These are phyloP conservation scores for Boletus sp. DNA, from an alignment of 768 basidiomycete species.

Conservation along the genomic window DNA sequence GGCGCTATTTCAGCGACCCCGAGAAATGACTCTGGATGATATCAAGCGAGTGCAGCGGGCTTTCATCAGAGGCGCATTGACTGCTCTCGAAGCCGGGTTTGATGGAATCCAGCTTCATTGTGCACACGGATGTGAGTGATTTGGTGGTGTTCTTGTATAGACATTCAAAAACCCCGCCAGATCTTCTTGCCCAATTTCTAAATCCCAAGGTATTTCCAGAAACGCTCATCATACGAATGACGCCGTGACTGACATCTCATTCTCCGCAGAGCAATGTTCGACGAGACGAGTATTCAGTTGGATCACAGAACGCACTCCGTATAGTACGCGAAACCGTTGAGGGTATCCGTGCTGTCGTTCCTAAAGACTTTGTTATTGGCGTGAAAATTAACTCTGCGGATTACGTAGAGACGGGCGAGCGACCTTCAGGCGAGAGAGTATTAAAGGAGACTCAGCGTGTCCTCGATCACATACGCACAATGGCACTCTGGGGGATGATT, in stretches of 20 bases:
- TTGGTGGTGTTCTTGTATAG: background rate
- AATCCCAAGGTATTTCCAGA: conserved; percentile 56
- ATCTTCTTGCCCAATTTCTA: conserved; percentile 77
- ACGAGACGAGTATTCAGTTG: conserved; percentile 56
- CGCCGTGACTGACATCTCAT: conserved; percentile 7
- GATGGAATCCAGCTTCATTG: conserved; percentile 86
- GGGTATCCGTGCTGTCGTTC: conserved; percentile 53
- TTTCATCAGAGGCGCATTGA: conserved; percentile 66
- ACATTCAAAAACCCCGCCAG: conserved; percentile 34
- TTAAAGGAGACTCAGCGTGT: conserved; percentile 38
- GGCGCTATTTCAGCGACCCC: conserved; percentile 63
- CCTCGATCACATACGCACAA: conserved; percentile 55
- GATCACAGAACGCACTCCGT: conserved; percentile 44
- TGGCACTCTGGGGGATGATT: conserved; percentile 62
- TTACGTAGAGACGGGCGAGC: conserved; percentile 44
- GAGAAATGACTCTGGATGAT: conserved; percentile 54
- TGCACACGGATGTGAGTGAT: conserved; percentile 77
- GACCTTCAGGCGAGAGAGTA: conserved; percentile 32
- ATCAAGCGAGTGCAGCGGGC: conserved; percentile 57
- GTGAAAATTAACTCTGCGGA: conserved; percentile 83
- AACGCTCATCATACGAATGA: conserved; percentile 5
- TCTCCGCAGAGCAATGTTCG: conserved; percentile 48
- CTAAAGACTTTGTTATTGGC: conserved; percentile 64
- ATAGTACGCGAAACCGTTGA: conserved; percentile 56
- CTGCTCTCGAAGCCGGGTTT: conserved; percentile 70